These are phyloP conservation scores for Candida smagusa DNA, from an alignment of 1,139 yeast genomes.

Conservation along the genomic window DNA sequence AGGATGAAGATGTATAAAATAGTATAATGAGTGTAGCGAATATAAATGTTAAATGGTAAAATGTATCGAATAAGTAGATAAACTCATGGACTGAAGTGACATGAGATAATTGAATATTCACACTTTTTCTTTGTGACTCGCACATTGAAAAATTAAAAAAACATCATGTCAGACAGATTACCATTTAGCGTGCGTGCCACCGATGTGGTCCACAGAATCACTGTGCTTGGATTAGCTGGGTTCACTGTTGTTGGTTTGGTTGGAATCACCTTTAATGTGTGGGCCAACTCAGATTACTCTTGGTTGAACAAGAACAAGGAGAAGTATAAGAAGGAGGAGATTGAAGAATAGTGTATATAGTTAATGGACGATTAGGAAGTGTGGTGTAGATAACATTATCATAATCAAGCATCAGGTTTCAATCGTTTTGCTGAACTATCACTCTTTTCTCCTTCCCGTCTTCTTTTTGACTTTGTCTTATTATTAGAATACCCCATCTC, in stretches of 20 bases:
- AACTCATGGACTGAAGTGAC: neutral
- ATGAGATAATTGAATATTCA: neutral
- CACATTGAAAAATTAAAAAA: neutral
- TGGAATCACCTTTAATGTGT: constrained; percentile 21
- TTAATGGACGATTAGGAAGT: neutral
- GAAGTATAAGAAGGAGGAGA: constrained; percentile 32
- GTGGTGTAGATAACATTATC: no score
- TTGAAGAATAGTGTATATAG: constrained; percentile 11
- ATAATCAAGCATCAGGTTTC: neutral
- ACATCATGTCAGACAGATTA: constrained; percentile 29
- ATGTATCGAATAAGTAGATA: neutral
- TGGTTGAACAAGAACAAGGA: constrained; percentile 41
- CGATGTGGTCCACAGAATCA: constrained; percentile 25
- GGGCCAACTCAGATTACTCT: constrained; percentile 38
- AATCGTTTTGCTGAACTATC: neutral
- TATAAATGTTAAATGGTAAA: no score
- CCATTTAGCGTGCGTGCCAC: constrained; percentile 42
- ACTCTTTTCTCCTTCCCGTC: constrained; percentile 1
- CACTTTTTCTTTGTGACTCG: neutral
- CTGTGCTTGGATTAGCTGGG: constrained; percentile 25
- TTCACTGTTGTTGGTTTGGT: constrained; percentile 39
- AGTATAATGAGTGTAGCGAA: no score
- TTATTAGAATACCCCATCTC: constrained; percentile 15
- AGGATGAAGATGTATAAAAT: no score
- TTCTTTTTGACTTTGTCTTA: constrained; percentile 13